A percentile compares a stretch with the other conserved stretches of the same genome.
phyloP scores from a whole-genome alignment of 2,329 filamentous ascomycete species.

The Arthroderma uncinatum region DNA sequence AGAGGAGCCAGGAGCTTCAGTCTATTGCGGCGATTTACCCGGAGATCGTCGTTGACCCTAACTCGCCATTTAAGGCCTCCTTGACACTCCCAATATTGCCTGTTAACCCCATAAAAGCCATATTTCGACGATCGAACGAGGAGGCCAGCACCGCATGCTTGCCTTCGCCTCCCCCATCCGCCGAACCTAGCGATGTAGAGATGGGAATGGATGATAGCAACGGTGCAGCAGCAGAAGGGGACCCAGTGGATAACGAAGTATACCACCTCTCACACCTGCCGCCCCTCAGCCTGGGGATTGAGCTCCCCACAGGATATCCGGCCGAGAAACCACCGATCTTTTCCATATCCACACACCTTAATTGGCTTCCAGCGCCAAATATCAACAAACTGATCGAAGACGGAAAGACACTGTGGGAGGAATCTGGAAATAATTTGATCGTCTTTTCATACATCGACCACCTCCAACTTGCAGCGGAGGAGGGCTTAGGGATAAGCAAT shows the following conservation, averaged over 20 bases:
- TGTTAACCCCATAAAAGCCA: slow-evolving; percentile 40
- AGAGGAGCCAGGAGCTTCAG: slow-evolving; percentile 48
- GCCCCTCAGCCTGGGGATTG: slow-evolving; percentile 42
- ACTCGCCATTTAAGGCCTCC: slow-evolving; percentile 38
- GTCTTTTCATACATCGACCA: slow-evolving; percentile 51
- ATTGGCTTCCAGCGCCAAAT: slow-evolving; percentile 43
- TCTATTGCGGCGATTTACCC: slow-evolving; percentile 53
- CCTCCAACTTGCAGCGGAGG: slow-evolving; percentile 48
- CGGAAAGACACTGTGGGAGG: slow-evolving; percentile 46
- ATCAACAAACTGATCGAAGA: slow-evolving; percentile 38
- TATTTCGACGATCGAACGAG: slow-evolving; percentile 23
- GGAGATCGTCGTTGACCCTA: slow-evolving; percentile 43
- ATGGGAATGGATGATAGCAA: not conserved
- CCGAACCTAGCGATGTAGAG: slow-evolving; percentile 4
- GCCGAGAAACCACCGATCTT: slow-evolving; percentile 40
- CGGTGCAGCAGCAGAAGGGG: not conserved
- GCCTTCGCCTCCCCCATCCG: not conserved
- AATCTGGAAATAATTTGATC: slow-evolving; percentile 46
- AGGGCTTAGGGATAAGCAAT: slow-evolving; percentile 41
- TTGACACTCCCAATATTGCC: slow-evolving; percentile 48
- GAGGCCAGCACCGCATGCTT: not conserved
- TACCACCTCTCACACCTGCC: slow-evolving; percentile 46
- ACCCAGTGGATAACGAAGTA: slow-evolving; percentile 24
- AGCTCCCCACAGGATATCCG: slow-evolving; percentile 48
- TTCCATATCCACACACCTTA: slow-evolving; percentile 37